phyloP scores from a whole-genome alignment of 768 basidiomycete genomes.

The Gautieria morchelliformis region DNA sequence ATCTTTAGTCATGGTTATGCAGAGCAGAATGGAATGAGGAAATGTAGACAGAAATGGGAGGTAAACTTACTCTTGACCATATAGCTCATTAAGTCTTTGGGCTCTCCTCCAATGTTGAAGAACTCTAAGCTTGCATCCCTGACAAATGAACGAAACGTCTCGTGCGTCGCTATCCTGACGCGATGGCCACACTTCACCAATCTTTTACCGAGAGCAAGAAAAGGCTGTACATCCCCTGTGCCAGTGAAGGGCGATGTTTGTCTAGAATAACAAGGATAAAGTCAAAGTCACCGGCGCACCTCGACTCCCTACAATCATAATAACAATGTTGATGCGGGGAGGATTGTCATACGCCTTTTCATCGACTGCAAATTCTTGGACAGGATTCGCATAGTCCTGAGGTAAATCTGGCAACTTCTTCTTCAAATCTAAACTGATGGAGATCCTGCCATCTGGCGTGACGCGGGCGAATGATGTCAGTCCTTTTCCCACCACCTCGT shows the following conservation, averaged over 20 bases:
- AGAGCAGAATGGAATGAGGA: slow-evolving; percentile 1
- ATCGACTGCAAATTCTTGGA: slow-evolving; percentile 43
- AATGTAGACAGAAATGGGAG: neutral
- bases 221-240: slow-evolving; percentile 59
- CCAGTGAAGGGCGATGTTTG: neutral
- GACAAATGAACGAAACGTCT: slow-evolving; percentile 48
- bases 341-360: slow-evolving; percentile 16
- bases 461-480: slow-evolving; percentile 33
- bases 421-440: slow-evolving; percentile 38
- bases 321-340: slow-evolving; percentile 45
- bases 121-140: slow-evolving; percentile 43
- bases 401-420: slow-evolving; percentile 42
- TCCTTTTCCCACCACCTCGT: slow-evolving; percentile 31
- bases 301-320: slow-evolving; percentile 60
- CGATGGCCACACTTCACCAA: slow-evolving; percentile 44
- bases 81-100: slow-evolving; percentile 58
- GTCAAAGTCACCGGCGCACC: slow-evolving; percentile 23
- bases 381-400: slow-evolving; percentile 32
- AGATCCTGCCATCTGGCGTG: slow-evolving; percentile 37
- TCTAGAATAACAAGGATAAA: neutral
- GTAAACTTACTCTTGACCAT: slow-evolving; percentile 54
- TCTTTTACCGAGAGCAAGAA: slow-evolving; percentile 44
- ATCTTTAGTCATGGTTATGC: slow-evolving; percentile 25
- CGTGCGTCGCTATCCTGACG: slow-evolving; percentile 53
- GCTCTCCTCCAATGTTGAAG: slow-evolving; percentile 52